Conservation (phyloP, 352 stramenopile species). For the Peronospora belbahrii region DNA sequence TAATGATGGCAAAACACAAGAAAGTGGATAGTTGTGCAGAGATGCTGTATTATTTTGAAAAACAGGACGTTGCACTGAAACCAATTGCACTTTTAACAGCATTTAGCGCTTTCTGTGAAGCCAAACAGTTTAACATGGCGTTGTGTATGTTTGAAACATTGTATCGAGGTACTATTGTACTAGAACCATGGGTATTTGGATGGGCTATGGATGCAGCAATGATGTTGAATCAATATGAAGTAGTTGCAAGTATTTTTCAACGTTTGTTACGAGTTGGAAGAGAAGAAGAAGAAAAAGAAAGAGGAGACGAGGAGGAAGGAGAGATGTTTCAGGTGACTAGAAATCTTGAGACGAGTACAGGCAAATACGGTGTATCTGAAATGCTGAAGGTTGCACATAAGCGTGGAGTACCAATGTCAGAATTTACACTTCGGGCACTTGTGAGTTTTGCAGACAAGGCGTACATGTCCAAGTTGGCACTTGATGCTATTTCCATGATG, state of each 20-base stretch:
- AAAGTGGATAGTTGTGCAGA: constrained; percentile 1
- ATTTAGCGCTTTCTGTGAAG: constrained; percentile 29
- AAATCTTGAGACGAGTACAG: neutral
- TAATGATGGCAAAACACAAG: neutral
- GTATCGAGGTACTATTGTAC: constrained; percentile 48
- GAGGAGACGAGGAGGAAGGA: no score
- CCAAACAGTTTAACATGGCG: constrained; percentile 39
- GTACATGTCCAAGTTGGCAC: constrained; percentile 2
- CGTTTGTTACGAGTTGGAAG: neutral
- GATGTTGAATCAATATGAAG: constrained; percentile 51
- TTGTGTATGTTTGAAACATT: constrained; percentile 65
- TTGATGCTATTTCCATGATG: constrained; percentile 6
- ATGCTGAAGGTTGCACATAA: constrained; percentile 1
- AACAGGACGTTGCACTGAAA: constrained; percentile 1
- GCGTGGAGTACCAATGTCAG: neutral
- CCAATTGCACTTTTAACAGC: neutral
- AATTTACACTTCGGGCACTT: constrained; percentile 11
- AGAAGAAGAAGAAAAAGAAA: no score
- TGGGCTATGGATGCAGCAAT: constrained; percentile 52
- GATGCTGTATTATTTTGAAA: constrained; percentile 7
- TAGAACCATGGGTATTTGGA: constrained; percentile 62
- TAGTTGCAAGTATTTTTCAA: constrained; percentile 39
- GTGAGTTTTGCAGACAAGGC: constrained; percentile 11
- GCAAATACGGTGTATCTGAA: neutral
- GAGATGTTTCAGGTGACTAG: no score